Evolutionary conservation across 2,329 filamentous ascomycete species (phyloP).

Genomic region (Monosporascus cannonballus): DNA sequence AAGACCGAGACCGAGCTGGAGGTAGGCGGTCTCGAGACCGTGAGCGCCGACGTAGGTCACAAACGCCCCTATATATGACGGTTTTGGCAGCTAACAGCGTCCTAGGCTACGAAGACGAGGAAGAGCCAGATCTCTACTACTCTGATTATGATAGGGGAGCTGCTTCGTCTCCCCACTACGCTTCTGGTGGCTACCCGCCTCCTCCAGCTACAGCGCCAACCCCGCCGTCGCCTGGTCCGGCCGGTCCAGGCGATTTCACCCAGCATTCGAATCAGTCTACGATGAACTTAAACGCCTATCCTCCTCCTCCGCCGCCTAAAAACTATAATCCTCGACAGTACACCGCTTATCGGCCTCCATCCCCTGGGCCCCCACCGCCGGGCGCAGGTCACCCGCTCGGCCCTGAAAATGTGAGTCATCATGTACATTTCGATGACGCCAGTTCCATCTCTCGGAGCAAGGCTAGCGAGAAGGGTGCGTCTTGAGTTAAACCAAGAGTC

Average conservation of each 20-base stretch:
- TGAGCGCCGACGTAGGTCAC: slow-evolving; percentile 25
- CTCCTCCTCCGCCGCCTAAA: slow-evolving; percentile 6
- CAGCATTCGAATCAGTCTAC: slow-evolving; percentile 24
- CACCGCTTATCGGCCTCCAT: slow-evolving; percentile 17
- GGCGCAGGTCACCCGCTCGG: slow-evolving; percentile 14
- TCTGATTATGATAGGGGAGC: slow-evolving; percentile 15
- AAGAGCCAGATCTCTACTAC: slow-evolving; percentile 16
- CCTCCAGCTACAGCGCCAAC: slow-evolving; percentile 1
- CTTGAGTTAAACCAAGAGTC: slow-evolving; percentile 3
- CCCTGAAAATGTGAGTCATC: slow-evolving; percentile 29
- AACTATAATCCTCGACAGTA: slow-evolving; percentile 24
- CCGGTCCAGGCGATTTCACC: slow-evolving; percentile 18
- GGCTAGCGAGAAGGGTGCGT: slow-evolving; percentile 28
- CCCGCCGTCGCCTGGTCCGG: slow-evolving; percentile 2
- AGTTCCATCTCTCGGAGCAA: slow-evolving; percentile 21
- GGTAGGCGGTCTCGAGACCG: slow-evolving; percentile 29
- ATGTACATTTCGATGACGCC: slow-evolving; percentile 18
- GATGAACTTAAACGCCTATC: slow-evolving; percentile 21
- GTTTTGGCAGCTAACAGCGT: slow-evolving; percentile 8
- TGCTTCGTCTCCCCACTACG: slow-evolving; percentile 22
- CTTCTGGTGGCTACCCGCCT: slow-evolving; percentile 18
- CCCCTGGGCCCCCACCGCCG: slow-evolving; percentile 18
- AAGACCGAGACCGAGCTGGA: slow-evolving; percentile 16
- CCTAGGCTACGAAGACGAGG: slow-evolving; percentile 26
- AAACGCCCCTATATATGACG: neutral